These are phyloP conservation scores for Mycena citricolor DNA, from an alignment of 1,284 basidiomycete species.

Conservation along the genomic window DNA sequence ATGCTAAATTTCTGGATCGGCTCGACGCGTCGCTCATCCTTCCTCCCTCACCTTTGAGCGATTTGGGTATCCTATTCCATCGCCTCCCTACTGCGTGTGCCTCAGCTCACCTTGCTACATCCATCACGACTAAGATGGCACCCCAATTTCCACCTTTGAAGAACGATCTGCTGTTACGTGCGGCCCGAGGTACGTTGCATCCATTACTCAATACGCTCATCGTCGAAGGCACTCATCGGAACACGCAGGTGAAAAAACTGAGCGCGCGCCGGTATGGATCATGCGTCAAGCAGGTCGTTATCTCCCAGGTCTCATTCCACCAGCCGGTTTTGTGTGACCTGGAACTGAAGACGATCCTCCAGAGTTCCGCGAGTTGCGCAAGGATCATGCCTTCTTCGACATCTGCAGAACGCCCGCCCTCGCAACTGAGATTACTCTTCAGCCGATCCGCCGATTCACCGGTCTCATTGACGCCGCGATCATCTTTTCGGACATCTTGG, in stretches of 20 bases:
- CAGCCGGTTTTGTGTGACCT: slow-evolving; percentile 6
- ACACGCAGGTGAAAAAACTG: slow-evolving; percentile 77
- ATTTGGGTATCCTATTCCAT: too few species aligned
- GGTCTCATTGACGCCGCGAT: slow-evolving; percentile 90
- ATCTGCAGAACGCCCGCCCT: slow-evolving; percentile 87
- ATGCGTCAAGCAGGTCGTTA: slow-evolving; percentile 99
- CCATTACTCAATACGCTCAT: slow-evolving; percentile 3
- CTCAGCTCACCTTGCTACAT: too few species aligned
- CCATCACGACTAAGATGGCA: slow-evolving; percentile 31
- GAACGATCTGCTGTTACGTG: slow-evolving; percentile 89
- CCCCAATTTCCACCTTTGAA: slow-evolving; percentile 70
- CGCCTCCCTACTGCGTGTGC: too few species aligned
- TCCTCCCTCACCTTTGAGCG: neutral
- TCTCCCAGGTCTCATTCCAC: slow-evolving; percentile 74
- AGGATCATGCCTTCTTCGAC: slow-evolving; percentile 89
- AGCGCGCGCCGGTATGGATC: slow-evolving; percentile 96
- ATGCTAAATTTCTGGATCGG: too few species aligned
- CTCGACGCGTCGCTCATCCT: neutral
- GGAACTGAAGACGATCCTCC: slow-evolving; percentile 30
- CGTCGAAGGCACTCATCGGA: slow-evolving; percentile 2
- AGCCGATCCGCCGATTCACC: slow-evolving; percentile 85
- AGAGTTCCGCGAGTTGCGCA: slow-evolving; percentile 87
- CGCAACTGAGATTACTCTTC: slow-evolving; percentile 85
- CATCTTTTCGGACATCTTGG: slow-evolving; percentile 96
- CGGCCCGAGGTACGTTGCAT: slow-evolving; percentile 66